Evolutionary conservation across 2,329 filamentous ascomycete genomes (phyloP).

Genomic region (Diplodia scrobiculata): DNA sequence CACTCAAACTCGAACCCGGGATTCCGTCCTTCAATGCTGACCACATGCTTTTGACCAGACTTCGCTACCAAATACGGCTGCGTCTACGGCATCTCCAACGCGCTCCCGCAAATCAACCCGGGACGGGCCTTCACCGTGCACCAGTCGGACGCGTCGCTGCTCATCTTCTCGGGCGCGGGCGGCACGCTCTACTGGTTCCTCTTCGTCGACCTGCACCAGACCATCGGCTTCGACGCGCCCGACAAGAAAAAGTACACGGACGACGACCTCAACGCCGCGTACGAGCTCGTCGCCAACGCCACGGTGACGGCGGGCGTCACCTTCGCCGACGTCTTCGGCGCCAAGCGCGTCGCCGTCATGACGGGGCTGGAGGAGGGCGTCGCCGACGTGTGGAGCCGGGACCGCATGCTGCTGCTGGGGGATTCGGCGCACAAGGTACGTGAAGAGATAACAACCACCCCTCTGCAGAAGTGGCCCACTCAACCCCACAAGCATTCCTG

Average conservation of each 20-base stretch:
- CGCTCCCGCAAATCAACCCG: slow-evolving; percentile 11
- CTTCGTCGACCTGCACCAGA: slow-evolving; percentile 36
- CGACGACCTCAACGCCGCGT: slow-evolving; percentile 38
- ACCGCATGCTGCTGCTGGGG: slow-evolving; percentile 46
- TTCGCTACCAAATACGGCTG: slow-evolving; percentile 8
- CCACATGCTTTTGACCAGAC: slow-evolving; percentile 13
- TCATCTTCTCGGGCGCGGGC: slow-evolving; percentile 32
- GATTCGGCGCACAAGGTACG: slow-evolving; percentile 50
- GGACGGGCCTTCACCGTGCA: slow-evolving; percentile 21
- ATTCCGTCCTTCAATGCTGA: slow-evolving; percentile 10
- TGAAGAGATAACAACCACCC: too few relatives aligned
- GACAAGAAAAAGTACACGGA: slow-evolving; percentile 40
- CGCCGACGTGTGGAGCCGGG: slow-evolving; percentile 45
- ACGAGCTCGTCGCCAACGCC: slow-evolving; percentile 35
- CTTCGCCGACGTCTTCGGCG: slow-evolving; percentile 44
- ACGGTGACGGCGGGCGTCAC: slow-evolving; percentile 37
- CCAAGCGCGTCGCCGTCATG: slow-evolving; percentile 33
- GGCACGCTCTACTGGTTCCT: slow-evolving; percentile 35
- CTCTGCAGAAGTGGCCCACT: background rate
- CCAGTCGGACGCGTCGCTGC: slow-evolving; percentile 30
- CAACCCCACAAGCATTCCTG: background rate
- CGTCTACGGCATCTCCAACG: slow-evolving; percentile 22
- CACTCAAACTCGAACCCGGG: too few relatives aligned
- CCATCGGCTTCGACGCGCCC: slow-evolving; percentile 28
- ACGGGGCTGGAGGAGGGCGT: slow-evolving; percentile 45